Percentiles rank a stretch among this genome's conserved stretches.
Evolutionary conservation across 1,139 yeast genomes (phyloP).

Genomic region (Arxiozyma telluris): DNA sequence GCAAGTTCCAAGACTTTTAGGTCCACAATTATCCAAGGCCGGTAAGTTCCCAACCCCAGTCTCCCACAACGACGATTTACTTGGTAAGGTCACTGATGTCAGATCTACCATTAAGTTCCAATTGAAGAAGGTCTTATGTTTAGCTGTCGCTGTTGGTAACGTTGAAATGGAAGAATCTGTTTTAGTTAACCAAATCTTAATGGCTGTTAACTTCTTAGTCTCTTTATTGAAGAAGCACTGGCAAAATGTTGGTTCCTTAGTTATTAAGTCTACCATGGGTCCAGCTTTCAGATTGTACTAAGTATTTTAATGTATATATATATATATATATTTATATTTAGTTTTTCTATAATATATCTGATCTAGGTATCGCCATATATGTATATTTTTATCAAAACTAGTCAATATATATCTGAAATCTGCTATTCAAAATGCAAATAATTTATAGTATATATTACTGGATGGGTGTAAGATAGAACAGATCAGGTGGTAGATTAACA

Average conservation of each 20-base stretch:
- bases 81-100: slow-evolving; percentile 92
- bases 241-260: slow-evolving; percentile 99
- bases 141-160: slow-evolving; percentile 97
- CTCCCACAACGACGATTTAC: slow-evolving; percentile 97
- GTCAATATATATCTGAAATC: not conserved
- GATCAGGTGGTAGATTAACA: too few relatives aligned
- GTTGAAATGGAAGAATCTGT: slow-evolving; percentile 98
- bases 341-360: not conserved
- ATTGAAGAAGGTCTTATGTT: slow-evolving; percentile 91
- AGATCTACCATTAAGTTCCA: slow-evolving; percentile 99
- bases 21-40: slow-evolving; percentile 99
- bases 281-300: slow-evolving; percentile 99
- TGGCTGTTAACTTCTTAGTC: slow-evolving; percentile 98
- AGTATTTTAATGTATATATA: slow-evolving; percentile 23
- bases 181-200: slow-evolving; percentile 95
- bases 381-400: not conserved
- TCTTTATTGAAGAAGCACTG: slow-evolving; percentile 99
- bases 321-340: slow-evolving; percentile 1
- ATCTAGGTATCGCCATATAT: too few relatives aligned
- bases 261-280: slow-evolving; percentile 99
- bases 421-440: too few relatives aligned
- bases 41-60: slow-evolving; percentile 99
- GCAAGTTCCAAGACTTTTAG: slow-evolving; percentile 99
- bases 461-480: too few relatives aligned
- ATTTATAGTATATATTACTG: too few relatives aligned